Percentiles rank a stretch among this genome's conserved stretches.
phyloP scores from a whole-genome alignment of 768 basidiomycete species.

The Suillus spraguei region DNA sequence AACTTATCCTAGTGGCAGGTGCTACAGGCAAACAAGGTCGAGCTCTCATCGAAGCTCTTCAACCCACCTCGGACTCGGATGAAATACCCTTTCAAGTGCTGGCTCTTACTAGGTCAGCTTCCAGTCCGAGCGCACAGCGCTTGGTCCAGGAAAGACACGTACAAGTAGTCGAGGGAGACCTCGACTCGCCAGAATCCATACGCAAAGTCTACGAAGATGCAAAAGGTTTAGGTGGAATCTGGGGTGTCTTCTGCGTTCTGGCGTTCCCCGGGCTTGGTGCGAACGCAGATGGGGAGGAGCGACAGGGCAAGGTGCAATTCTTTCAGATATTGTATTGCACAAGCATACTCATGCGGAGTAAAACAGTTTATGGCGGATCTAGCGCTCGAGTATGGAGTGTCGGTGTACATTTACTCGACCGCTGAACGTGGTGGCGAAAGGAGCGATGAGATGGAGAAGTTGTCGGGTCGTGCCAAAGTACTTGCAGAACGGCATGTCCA shows the following conservation, averaged over 20 bases:
- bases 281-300: conserved; percentile 40
- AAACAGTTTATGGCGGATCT: conserved; percentile 38
- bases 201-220: conserved; percentile 39
- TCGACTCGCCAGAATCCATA: conserved; percentile 33
- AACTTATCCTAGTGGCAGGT: conserved; percentile 35
- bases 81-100: conserved; percentile 33
- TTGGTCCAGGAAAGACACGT: conserved; percentile 30
- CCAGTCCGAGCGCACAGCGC: conserved; percentile 29
- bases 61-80: conserved; percentile 11
- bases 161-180: conserved; percentile 37
- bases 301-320: conserved; percentile 39
- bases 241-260: conserved; percentile 43
- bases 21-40: conserved; percentile 42
- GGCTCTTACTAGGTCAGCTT: conserved; percentile 38
- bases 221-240: conserved; percentile 32
- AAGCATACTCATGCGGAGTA: background rate
- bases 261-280: conserved; percentile 45
- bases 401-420: conserved; percentile 40
- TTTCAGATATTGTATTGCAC: background rate
- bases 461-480: conserved; percentile 36
- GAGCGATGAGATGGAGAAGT: conserved; percentile 32
- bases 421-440: conserved; percentile 40
- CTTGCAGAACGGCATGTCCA: conserved; percentile 39
- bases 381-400: conserved; percentile 38
- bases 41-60: conserved; percentile 34